phyloP scores from a whole-genome alignment of 345 rosid genomes.

The Geranium rotundifolium region DNA sequence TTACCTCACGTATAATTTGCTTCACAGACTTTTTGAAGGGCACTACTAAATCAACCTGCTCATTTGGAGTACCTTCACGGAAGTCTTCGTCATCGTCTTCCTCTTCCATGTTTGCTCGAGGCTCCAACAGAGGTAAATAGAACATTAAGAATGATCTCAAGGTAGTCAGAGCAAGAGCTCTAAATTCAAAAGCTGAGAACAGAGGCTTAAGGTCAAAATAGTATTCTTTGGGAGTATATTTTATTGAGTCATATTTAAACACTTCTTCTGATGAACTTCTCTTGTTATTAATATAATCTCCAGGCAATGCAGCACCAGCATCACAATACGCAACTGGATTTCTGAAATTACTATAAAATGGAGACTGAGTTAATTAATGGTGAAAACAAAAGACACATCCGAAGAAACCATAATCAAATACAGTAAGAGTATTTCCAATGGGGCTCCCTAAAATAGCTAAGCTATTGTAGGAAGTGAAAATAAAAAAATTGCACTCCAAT shows the following conservation, averaged over 20 bases:
- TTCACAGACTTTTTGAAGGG: constrained; percentile 83
- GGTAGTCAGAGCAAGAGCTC: constrained; percentile 65
- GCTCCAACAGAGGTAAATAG: constrained; percentile 93
- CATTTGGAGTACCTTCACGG: constrained; percentile 38
- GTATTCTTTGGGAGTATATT: constrained; percentile 56
- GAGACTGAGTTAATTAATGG: constrained; percentile 9
- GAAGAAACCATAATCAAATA: not conserved
- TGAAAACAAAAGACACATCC: not conserved
- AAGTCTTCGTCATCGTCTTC: constrained; percentile 74
- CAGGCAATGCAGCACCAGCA: constrained; percentile 55
- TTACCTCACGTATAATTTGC: constrained; percentile 84
- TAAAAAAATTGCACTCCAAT: too few relatives aligned
- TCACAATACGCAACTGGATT: constrained; percentile 75
- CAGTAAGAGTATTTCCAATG: not conserved
- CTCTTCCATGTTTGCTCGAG: constrained; percentile 27
- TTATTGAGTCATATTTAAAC: constrained; percentile 32
- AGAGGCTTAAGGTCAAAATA: constrained; percentile 63
- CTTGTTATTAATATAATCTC: constrained; percentile 38
- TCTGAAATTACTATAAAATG: constrained; percentile 36
- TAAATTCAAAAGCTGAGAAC: constrained; percentile 73
- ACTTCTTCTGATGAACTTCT: constrained; percentile 29
- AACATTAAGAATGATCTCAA: constrained; percentile 72
- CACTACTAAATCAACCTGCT: constrained; percentile 49
- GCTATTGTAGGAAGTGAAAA: too few relatives aligned
- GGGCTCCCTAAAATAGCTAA: too few relatives aligned